Evolutionary conservation across 2,329 filamentous ascomycete genomes (phyloP).

Genomic region (Diatrype stigma): DNA sequence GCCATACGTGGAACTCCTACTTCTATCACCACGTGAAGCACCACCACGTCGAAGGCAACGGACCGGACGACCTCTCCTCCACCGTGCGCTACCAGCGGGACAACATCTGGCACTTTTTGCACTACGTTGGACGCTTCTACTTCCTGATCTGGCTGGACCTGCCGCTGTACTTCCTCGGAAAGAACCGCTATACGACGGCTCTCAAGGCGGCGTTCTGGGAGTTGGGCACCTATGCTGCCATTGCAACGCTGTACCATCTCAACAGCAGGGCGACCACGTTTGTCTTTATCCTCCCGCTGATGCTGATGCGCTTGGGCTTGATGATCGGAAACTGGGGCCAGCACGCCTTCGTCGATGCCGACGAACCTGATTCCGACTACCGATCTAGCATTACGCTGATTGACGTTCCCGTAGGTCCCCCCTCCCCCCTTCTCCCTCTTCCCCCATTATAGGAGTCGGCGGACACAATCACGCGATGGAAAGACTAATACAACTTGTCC

Average conservation of each 20-base stretch:
- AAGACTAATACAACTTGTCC: neutral
- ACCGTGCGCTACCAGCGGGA: slow-evolving; percentile 76
- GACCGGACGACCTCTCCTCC: slow-evolving; percentile 69
- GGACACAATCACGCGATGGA: neutral
- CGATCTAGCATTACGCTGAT: slow-evolving; percentile 75
- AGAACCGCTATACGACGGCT: slow-evolving; percentile 52
- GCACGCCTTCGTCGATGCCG: slow-evolving; percentile 73
- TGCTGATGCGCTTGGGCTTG: slow-evolving; percentile 62
- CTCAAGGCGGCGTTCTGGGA: slow-evolving; percentile 59
- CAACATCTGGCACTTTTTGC: slow-evolving; percentile 59
- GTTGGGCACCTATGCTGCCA: slow-evolving; percentile 47
- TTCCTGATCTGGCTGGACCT: slow-evolving; percentile 72
- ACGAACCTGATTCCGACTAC: slow-evolving; percentile 73
- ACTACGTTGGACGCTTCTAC: slow-evolving; percentile 70
- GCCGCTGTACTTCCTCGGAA: slow-evolving; percentile 67
- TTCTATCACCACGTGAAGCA: slow-evolving; percentile 85
- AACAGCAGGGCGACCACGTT: slow-evolving; percentile 58
- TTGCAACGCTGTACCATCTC: slow-evolving; percentile 46
- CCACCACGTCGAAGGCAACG: slow-evolving; percentile 79
- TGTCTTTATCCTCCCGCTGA: slow-evolving; percentile 62
- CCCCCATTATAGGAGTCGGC: neutral
- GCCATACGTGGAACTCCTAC: slow-evolving; percentile 82
- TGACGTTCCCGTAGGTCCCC: slow-evolving; percentile 65
- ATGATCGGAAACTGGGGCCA: slow-evolving; percentile 87
- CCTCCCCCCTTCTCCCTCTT: slow-evolving; percentile 1